These are phyloP conservation scores for Arthrobotrys pseudoclavata DNA, from an alignment of 2,329 filamentous ascomycete genomes.

Conservation along the genomic window DNA sequence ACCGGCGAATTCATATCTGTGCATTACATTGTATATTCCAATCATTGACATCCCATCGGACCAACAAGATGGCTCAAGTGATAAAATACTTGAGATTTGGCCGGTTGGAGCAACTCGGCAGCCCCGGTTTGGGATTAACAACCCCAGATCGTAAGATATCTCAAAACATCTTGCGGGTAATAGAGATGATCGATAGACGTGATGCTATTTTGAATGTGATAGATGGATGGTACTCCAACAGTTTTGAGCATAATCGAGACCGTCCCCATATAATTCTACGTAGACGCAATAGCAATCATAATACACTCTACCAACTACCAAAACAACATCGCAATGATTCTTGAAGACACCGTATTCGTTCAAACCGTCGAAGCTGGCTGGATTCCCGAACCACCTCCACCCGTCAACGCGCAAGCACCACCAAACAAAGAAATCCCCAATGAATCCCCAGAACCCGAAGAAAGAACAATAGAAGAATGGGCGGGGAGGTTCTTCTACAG, in stretches of 20 bases:
- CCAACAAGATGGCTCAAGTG: not conserved
- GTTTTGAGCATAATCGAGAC: not conserved
- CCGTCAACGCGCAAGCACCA: not conserved
- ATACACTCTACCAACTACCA: not conserved
- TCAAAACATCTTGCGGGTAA: too few species aligned
- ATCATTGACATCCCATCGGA: too few species aligned
- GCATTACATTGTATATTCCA: too few species aligned
- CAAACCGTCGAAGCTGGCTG: constrained; percentile 2
- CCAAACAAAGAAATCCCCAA: too few species aligned
- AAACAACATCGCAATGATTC: not conserved
- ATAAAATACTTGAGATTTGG: not conserved
- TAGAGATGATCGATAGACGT: too few species aligned
- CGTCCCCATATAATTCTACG: too few species aligned
- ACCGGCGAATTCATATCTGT: too few species aligned
- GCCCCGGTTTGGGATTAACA: not conserved
- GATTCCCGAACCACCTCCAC: not conserved
- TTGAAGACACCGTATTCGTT: constrained; percentile 9
- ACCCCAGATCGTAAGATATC: not conserved
- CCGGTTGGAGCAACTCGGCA: not conserved
- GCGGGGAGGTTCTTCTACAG: constrained; percentile 13
- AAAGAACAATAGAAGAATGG: constrained; percentile 10
- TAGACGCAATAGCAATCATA: too few species aligned
- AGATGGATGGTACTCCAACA: not conserved
- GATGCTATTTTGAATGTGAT: not conserved
- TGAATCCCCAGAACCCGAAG: too few species aligned